phyloP scores from a whole-genome alignment of 768 basidiomycete genomes.

The Amanita rubescens region DNA sequence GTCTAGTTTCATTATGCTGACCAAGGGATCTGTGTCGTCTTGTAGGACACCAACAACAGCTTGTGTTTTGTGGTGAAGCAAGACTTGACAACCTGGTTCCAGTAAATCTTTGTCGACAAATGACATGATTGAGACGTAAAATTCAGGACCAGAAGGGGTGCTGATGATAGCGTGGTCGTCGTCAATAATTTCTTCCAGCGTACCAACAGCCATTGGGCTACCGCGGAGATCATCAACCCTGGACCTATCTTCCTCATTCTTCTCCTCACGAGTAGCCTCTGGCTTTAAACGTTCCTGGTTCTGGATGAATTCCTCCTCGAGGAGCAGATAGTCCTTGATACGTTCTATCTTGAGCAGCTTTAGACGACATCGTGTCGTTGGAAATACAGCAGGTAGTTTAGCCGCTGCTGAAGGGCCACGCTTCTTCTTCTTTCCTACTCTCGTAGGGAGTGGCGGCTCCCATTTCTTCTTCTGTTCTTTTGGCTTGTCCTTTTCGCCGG shows the following conservation, averaged over 20 bases:
- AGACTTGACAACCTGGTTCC: slow-evolving; percentile 92
- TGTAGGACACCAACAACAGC: slow-evolving; percentile 92
- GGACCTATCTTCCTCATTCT: slow-evolving; percentile 90
- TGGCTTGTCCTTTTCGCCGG: slow-evolving; percentile 41
- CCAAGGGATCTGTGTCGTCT: slow-evolving; percentile 93
- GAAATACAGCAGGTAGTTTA: slow-evolving; percentile 88
- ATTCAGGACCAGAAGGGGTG: slow-evolving; percentile 90
- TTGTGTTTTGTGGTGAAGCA: slow-evolving; percentile 94
- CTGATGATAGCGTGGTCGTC: slow-evolving; percentile 99
- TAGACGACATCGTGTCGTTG: slow-evolving; percentile 91
- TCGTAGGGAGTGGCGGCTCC: slow-evolving; percentile 96
- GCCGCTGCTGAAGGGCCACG: slow-evolving; percentile 87
- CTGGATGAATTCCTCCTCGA: slow-evolving; percentile 92
- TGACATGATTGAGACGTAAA: slow-evolving; percentile 95
- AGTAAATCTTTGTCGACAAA: slow-evolving; percentile 97
- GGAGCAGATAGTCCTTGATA: slow-evolving; percentile 93
- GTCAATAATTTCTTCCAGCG: slow-evolving; percentile 95
- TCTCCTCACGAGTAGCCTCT: slow-evolving; percentile 82
- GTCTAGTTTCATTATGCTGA: slow-evolving; percentile 98
- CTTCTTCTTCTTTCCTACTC: slow-evolving; percentile 95
- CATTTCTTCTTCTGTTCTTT: slow-evolving; percentile 83
- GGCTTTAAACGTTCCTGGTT: slow-evolving; percentile 91
- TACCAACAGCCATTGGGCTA: slow-evolving; percentile 96
- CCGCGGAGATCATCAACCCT: slow-evolving; percentile 93
- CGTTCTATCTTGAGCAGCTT: slow-evolving; percentile 95